Base-by-base conservation (phyloP, 371 early-diverging fungal genomes). In the Mortierella sp. region DNA sequence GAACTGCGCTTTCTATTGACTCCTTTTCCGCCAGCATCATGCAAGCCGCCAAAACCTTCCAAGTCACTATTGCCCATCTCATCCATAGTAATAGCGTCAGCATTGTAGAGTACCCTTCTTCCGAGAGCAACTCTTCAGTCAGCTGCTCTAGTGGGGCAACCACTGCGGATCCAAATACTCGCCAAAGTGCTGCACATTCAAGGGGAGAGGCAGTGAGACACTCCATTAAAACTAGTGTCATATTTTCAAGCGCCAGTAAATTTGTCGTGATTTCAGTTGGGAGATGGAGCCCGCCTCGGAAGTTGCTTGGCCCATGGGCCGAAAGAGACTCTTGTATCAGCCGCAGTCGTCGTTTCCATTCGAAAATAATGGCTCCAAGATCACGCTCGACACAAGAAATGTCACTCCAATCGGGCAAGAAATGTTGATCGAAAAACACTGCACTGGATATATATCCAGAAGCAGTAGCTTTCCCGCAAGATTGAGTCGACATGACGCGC, bases 21-120 rank as follows among this genome's bases (percentile, higher is more conserved):
- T 33, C 57, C 21, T 43, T n/a, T 16, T 36, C 63, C 5, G 24
- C 65, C 38, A 22, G 65, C 41, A 63, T 3, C 8, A 58, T 43
- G 45, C 63, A 66, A 11, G 62, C 63, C 4, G 62, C 41, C 10
- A 70, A 21, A 6, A 63, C 40, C 13, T 21, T 28, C 79, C 79
- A 78, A 19, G 69, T 53, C 11, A 64, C 41, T 21, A 73, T 33
- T 1, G 67, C 47, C 79, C 79, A 78, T 24, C 43, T 52, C 22
- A 57, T 32, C 79, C 79, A 78, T 5, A 66, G 58, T 19, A 40
- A 21, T 11, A 62, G 33, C 1, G 4, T 24, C 36, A 57, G 48
- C 5, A 19, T 11, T 4, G 32, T 40, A n/a, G 72, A 61, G 1
- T 24, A 59, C 21, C 13, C 16, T 9, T 32, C 41, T 10, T 62